Conservation (phyloP, 1,139 yeast genomes). For the Meyerozyma elateridarum region DNA sequence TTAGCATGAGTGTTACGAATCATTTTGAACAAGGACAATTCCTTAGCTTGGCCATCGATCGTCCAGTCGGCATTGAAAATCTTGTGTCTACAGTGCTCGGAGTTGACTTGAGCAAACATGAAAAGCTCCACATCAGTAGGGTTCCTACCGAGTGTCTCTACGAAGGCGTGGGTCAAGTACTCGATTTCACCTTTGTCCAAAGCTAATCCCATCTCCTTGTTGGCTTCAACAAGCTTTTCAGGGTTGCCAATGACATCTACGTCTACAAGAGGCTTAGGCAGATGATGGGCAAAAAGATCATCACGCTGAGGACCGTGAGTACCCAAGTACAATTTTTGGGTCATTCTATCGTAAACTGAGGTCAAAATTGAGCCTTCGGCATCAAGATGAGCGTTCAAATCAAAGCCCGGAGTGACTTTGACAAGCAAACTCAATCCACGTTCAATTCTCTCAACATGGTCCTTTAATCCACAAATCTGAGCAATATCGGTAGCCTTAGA, state of each 20-base stretch:
- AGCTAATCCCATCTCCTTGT: conserved; percentile 84
- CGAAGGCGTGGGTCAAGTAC: conserved; percentile 78
- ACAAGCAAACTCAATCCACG: conserved; percentile 79
- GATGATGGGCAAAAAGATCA: conserved; percentile 72
- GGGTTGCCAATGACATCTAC: conserved; percentile 61
- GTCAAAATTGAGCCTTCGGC: conserved; percentile 45
- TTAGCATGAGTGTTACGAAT: conserved; percentile 87
- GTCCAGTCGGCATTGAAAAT: conserved; percentile 99
- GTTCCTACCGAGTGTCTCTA: conserved; percentile 69
- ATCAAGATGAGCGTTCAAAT: conserved; percentile 51
- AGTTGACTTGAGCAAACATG: conserved; percentile 99
- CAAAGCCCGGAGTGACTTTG: conserved; percentile 63
- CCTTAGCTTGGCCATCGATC: conserved; percentile 76
- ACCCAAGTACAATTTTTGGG: conserved; percentile 61
- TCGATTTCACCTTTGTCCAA: conserved; percentile 90
- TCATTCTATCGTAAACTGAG: conserved; percentile 90
- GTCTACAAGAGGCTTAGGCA: conserved; percentile 80
- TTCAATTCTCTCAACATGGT: conserved; percentile 76
- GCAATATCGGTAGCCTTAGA: conserved; percentile 97
- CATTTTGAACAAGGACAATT: conserved; percentile 83
- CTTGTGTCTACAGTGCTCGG: conserved; percentile 99
- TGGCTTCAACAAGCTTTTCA: conserved; percentile 67
- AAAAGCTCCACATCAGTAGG: conserved; percentile 98
- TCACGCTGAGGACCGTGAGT: conserved; percentile 54
- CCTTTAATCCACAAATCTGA: conserved; percentile 76